Percentiles rank a stretch among this genome's conserved stretches.
These are phyloP conservation scores for Didymella segeticola DNA, from an alignment of 2,329 filamentous ascomycete species.

Conservation along the genomic window DNA sequence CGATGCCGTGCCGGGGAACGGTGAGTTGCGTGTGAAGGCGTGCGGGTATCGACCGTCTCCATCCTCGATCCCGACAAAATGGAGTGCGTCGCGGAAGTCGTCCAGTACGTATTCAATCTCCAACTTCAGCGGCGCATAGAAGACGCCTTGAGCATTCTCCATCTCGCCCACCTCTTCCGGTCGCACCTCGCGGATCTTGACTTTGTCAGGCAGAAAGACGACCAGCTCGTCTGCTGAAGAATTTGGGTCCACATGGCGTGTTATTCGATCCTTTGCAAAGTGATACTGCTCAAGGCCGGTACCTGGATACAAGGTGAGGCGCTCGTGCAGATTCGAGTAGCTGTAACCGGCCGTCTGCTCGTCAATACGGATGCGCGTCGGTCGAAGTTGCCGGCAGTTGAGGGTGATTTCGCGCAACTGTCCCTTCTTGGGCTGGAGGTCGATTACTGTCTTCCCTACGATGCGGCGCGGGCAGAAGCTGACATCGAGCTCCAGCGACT, in stretches of 20 bases:
- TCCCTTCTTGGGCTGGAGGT: conserved; percentile 69
- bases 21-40: conserved; percentile 83
- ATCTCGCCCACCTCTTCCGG: conserved; percentile 53
- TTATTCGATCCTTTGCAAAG: conserved; percentile 72
- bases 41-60: conserved; percentile 87
- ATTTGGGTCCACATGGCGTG: conserved; percentile 61
- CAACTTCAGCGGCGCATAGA: conserved; percentile 66
- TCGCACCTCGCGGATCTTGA: conserved; percentile 68
- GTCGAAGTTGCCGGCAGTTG: conserved; percentile 68
- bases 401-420: conserved; percentile 63
- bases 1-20: conserved; percentile 78
- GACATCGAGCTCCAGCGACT: conserved; percentile 88
- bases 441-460: conserved; percentile 81
- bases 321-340: conserved; percentile 71
- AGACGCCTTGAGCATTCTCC: conserved; percentile 36
- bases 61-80: conserved; percentile 86
- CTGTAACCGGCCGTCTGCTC: conserved; percentile 48
- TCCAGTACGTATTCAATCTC: conserved; percentile 79
- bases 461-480: conserved; percentile 80
- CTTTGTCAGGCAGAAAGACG: conserved; percentile 64
- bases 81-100: conserved; percentile 82
- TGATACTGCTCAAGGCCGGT: conserved; percentile 77
- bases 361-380: conserved; percentile 59
- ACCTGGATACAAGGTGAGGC: conserved; percentile 66
- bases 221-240: conserved; percentile 61